Evolutionary conservation across 495 filamentous ascomycete species (phyloP), one percentile per base, ranked within the genome.

Genomic region (Hyaloscypha bicolor): DNA sequence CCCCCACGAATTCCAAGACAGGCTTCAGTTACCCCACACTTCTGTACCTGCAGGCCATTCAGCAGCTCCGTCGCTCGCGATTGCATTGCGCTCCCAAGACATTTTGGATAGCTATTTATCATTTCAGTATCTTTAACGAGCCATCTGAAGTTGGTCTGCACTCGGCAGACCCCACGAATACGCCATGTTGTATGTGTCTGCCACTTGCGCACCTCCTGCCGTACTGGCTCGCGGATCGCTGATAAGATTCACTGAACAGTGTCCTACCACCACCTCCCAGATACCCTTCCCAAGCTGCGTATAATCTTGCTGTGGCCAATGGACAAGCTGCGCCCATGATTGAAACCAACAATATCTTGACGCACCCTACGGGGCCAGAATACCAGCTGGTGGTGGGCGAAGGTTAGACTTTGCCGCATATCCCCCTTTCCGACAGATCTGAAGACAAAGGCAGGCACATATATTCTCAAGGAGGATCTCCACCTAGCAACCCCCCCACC

Each of bases 401-500:
- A 89, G 95, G 93, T 93, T 79, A 55, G 77, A 63, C 65, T 48
- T 64, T 51, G 55, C 62, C 25, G 57, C 12, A 33, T 63, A 37
- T 37, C 35, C 48, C 51, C 45, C 21, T 42, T 35, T 64, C 21
- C 11, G 55, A 6, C 31, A 64, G 62, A 69, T 73, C 67, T 69
- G 37, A 68, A 60, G 62, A 48, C 76, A 64, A 78, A 68, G 61
- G 68, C 71, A 96, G 93, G 94, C 70, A 93, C 91, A 57, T 99
- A 99, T 73, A 83, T 88, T 51, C 85, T 98, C 22, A 88, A 89
- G 76, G 94, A 98, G 76, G 91, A 96, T 74, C 82, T 99, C 37
- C 91, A 92, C 64, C 90, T 99, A 35, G 94, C 95, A 55, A 97
- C 93, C 64, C 94, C 95, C 62, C 95, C 93, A 63, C 93, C 96